Evolutionary conservation across 1,284 basidiomycete genomes (phyloP).

Genomic region (Chalciporus sp.): DNA sequence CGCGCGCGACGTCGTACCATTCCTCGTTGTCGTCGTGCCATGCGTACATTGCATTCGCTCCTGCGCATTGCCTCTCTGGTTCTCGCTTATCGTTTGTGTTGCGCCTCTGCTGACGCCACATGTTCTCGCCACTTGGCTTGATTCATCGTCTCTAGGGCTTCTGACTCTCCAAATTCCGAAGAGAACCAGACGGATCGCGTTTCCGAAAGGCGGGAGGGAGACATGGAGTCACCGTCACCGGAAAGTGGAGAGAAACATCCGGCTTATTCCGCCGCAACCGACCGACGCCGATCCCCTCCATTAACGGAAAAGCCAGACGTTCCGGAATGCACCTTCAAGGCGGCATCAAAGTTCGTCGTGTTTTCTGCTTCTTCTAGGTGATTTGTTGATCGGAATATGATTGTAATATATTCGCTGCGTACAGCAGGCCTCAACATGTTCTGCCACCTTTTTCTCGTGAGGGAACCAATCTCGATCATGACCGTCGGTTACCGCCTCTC

Average conservation of each 20-base stretch:
- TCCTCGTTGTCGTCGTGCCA: conserved; percentile 12
- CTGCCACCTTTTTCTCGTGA: conserved; percentile 36
- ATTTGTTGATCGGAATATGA: conserved; percentile 30
- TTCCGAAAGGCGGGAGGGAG: conserved; percentile 13
- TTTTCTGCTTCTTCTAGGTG: conserved; percentile 10
- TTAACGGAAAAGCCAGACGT: conserved; percentile 21
- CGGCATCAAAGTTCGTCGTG: conserved; percentile 29
- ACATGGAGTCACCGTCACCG: conserved; percentile 22
- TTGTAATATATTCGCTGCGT: conserved; percentile 25
- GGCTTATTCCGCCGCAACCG: conserved; percentile 21
- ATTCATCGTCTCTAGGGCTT: conserved; percentile 30
- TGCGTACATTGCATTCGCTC: conserved; percentile 20
- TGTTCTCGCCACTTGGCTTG: conserved; percentile 21
- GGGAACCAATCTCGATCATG: conserved; percentile 37
- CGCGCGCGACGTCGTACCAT: conserved; percentile 13
- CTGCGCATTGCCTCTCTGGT: conserved; percentile 10
- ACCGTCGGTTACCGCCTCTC: conserved; percentile 37
- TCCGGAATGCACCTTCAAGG: conserved; percentile 26
- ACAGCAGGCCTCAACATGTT: conserved; percentile 37
- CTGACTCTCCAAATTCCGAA: conserved; percentile 31
- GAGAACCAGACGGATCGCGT: conserved; percentile 21
- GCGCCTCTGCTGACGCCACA: conserved; percentile 37
- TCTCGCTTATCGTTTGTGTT: conserved; percentile 26
- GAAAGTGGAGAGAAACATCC: conserved; percentile 24
- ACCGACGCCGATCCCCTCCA: conserved; percentile 22